Conservation (phyloP, 2,329 filamentous ascomycete species). For the Colletotrichum spaethianum region DNA sequence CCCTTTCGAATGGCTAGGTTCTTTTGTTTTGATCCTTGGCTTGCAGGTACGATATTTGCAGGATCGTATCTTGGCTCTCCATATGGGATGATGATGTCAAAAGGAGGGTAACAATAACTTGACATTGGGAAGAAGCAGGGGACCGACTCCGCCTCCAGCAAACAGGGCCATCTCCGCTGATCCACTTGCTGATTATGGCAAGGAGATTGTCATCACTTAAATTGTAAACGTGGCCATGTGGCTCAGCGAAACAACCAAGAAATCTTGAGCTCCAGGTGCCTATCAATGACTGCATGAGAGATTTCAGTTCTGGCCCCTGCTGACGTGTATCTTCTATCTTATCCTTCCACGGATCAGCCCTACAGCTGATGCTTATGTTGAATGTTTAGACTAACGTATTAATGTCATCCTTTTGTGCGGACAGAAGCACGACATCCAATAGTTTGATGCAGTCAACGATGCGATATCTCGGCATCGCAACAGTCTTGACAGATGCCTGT, state of each 20-base stretch:
- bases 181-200: background rate
- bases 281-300: background rate
- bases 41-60: background rate
- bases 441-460: background rate
- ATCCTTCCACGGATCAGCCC: background rate
- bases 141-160: no score
- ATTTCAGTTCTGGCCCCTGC: background rate
- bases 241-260: background rate
- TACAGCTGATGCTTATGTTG: slow-evolving; percentile 5
- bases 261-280: background rate
- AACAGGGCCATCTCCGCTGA: background rate
- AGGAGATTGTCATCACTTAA: background rate
- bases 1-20: background rate
- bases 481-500: background rate
- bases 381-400: background rate
- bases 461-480: no score
- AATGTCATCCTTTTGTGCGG: background rate
- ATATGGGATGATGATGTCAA: background rate
- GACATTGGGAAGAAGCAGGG: no score
- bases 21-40: background rate
- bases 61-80: background rate
- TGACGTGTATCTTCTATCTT: slow-evolving; percentile 16
- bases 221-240: background rate
- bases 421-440: background rate
- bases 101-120: no score